Evolutionary conservation across 2,329 filamentous ascomycete species (phyloP), one percentile per base, ranked within the genome.

Genomic region (Coniochaeta pulveracea): DNA sequence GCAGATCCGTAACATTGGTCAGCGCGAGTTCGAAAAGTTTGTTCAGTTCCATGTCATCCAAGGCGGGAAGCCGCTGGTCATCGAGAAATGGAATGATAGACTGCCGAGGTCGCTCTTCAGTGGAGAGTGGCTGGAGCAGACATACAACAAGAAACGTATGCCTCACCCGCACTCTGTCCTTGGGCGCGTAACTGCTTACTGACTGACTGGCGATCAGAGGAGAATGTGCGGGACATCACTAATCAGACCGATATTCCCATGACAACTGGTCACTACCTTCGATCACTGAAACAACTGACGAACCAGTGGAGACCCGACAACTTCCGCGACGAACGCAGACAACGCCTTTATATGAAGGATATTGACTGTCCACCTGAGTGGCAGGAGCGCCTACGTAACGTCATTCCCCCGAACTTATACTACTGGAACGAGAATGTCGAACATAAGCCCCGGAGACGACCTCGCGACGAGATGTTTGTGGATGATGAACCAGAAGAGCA

Each of bases 271-370:
- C 89, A 96, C 54, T 98, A 98, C 56, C 61, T 98, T 21, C 80
- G 83, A 42, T 88, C 86, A 33, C 82, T 96, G 80, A 71, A 73
- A 25, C 75, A 82, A 43, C 72, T 96, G 19, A 77, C 88, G 1
- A 80, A 89, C 33, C 85, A 93, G 51, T 93, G 85, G 64, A 80
- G 68, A 7, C 63, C 73, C 0, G 69, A 66, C 29, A 89, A 84
- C 41, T 94, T 81, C 51, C 78, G 78, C 38, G 82, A 93, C 42
- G 76, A 84, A 40, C 72, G 75, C 23, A 69, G 83, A 15, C 91
- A 98, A 51, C 76, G 91, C 10, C 74, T 96, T 2, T 98, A 98
- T 52, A 61, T 96, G 16, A 98, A 98, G 50, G 91, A 98, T 50
- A 95, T 98, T 38, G 91, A 98, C 53, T 95, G 88, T 45, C 91